phyloP scores from a whole-genome alignment of 345 rosid genomes.

The Salix brachista region DNA sequence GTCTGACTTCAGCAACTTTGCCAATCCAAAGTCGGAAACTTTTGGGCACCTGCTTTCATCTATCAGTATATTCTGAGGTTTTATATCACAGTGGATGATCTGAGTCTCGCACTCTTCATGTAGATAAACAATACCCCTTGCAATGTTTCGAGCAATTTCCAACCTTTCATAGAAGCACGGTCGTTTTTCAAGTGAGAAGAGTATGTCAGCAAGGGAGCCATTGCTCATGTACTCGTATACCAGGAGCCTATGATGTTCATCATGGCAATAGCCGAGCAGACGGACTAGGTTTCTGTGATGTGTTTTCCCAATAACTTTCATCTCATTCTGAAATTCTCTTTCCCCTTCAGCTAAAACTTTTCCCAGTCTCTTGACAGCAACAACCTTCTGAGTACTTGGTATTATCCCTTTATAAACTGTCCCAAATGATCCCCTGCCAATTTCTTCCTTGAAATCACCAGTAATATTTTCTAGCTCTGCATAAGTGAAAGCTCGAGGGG shows the following conservation, averaged over 20 bases:
- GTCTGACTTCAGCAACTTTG: constrained; percentile 31
- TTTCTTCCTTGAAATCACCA: constrained; percentile 21
- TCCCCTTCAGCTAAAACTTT: constrained; percentile 5
- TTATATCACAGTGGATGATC: constrained; percentile 35
- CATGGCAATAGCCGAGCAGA: constrained; percentile 26
- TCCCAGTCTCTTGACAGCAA: constrained; percentile 31
- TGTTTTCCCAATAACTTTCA: constrained; percentile 27
- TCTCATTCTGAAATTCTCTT: constrained; percentile 26
- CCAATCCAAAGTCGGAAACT: constrained; percentile 31
- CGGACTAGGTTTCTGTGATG: constrained; percentile 28
- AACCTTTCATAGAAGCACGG: constrained; percentile 17
- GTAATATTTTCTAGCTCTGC: constrained; percentile 20
- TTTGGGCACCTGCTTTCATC: constrained; percentile 17
- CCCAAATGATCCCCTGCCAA: constrained; percentile 34
- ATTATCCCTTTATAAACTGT: constrained; percentile 25
- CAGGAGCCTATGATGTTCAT: constrained; percentile 21
- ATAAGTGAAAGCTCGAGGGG: constrained; percentile 13
- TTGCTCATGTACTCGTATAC: constrained; percentile 32
- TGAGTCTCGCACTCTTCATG: constrained; percentile 30
- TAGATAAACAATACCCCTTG: constrained; percentile 23
- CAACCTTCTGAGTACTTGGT: not conserved
- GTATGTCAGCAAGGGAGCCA: constrained; percentile 25
- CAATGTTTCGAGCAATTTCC: constrained; percentile 23
- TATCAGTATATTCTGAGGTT: constrained; percentile 27
- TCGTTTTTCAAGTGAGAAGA: constrained; percentile 13